Conservation (phyloP, 1,139 yeast genomes). For the Torulaspora pretoriensis region DNA sequence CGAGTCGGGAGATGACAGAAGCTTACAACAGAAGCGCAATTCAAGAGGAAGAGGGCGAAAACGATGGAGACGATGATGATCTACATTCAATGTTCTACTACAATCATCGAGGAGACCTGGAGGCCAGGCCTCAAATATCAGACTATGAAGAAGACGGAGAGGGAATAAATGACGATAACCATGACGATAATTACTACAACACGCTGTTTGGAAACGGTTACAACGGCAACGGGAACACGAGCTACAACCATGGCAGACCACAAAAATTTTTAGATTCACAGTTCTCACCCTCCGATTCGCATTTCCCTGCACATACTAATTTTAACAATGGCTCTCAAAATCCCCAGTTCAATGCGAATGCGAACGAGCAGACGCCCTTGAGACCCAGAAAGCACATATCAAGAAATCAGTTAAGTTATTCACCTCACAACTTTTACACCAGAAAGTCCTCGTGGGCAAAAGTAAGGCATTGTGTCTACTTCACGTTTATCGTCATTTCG, state of each 20-base stretch:
- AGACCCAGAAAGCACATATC: constrained; percentile 11
- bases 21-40: constrained; percentile 17
- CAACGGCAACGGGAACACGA: constrained; percentile 4
- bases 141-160: constrained; percentile 32
- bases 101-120: constrained; percentile 29
- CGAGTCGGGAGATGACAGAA: constrained; percentile 13
- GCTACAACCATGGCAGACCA: constrained; percentile 4
- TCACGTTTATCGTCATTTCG: constrained; percentile 49
- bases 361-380: constrained; percentile 18
- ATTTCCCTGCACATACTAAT: constrained; percentile 4
- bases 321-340: not conserved
- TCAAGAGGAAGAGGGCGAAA: constrained; percentile 14
- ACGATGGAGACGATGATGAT: constrained; percentile 31
- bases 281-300: constrained; percentile 5
- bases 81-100: constrained; percentile 35
- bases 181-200: constrained; percentile 8
- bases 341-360: constrained; percentile 3
- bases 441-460: constrained; percentile 34
- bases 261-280: constrained; percentile 6
- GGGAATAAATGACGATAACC: constrained; percentile 36
- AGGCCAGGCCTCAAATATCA: constrained; percentile 32
- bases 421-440: constrained; percentile 52
- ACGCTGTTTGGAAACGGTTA: constrained; percentile 3
- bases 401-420: constrained; percentile 43
- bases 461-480: constrained; percentile 51